phyloP scores from a whole-genome alignment of 768 basidiomycete species.

The Leccinellum albellum region DNA sequence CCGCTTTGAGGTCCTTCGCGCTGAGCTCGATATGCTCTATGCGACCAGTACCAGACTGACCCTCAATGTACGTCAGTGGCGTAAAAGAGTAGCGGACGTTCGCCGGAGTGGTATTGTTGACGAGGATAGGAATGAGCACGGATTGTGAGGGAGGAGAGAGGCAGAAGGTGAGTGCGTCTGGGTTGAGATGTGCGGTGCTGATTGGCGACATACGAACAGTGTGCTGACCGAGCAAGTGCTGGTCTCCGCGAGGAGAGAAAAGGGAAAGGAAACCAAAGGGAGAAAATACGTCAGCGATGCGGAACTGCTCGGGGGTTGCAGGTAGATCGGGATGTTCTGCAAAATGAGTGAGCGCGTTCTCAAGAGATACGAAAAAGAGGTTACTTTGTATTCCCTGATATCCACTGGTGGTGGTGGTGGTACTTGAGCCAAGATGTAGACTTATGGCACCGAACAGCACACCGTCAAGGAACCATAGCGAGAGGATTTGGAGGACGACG shows the following conservation, averaged over 20 bases:
- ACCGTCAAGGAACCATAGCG: constrained; percentile 62
- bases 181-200: constrained; percentile 88
- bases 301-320: constrained; percentile 44
- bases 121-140: constrained; percentile 74
- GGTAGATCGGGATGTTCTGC: constrained; percentile 36
- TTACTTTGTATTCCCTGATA: constrained; percentile 33
- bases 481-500: constrained; percentile 57
- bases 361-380: not conserved
- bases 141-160: constrained; percentile 50
- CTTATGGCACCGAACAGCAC: constrained; percentile 70
- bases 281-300: constrained; percentile 46
- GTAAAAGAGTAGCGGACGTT: constrained; percentile 70
- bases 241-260: constrained; percentile 40
- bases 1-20: constrained; percentile 61
- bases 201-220: constrained; percentile 91
- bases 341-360: constrained; percentile 4
- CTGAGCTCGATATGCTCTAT: constrained; percentile 54
- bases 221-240: constrained; percentile 78
- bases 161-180: constrained; percentile 69
- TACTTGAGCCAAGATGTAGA: constrained; percentile 43
- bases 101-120: constrained; percentile 85
- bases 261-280: constrained; percentile 49
- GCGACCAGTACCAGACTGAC: constrained; percentile 38
- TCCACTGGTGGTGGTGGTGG: constrained; percentile 3
- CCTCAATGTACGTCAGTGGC: constrained; percentile 52